Evolutionary conservation across 495 filamentous ascomycete species (phyloP), one percentile per base, ranked within the genome.

Genomic region (Tuber aestivum): DNA sequence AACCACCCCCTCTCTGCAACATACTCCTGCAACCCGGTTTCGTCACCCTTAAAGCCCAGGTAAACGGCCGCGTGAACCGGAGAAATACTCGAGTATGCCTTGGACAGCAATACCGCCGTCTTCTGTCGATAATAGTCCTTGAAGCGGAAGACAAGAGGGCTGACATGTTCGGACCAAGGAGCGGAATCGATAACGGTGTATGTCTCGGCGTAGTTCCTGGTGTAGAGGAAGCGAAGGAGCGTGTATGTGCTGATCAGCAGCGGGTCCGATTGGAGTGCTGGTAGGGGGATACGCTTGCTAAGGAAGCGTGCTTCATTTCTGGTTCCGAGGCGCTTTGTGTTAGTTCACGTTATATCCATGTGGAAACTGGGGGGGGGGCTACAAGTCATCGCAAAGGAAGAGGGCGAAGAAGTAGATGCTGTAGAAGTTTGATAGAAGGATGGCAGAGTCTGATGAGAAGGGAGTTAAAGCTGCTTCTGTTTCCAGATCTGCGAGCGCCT

Each of bases 301-400:
- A 88, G 82, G 41, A 86, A 85, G 21, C 87, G 87, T 73, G 87
- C 87, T 85, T 89, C 87, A 45, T 84, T 83, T 72, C 87, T 89
- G 72, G 27, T 50, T 72, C 68, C 61, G 48, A n/a, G 27, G 12
- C 61, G n/a, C 44, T 70, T 37, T 23, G 23, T 23, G 16, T 27
- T 27, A 41, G 70, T 72, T 27, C 18, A 37, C 38, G n/a, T n/a
- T n/a, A n/a, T 23, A 69, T 6, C 65, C 0, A 8, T 38, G 35
- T 20, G 48, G 32, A 48, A 70, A 21, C 14, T 20, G 41, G 27
- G 40, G 41, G n/a, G 38, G 21, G 41, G 70, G 84, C 83, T 70
- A 89, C 87, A 88, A 81, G 80, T 89, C 84, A 70, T 88, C 84
- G 14, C 84, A 86, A 71, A 89, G 84, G 70, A 89, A 86, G 48